Evolutionary conservation across 495 filamentous ascomycete species (phyloP), one percentile per base, ranked within the genome.

Genomic region (Amniculicola lignicola): DNA sequence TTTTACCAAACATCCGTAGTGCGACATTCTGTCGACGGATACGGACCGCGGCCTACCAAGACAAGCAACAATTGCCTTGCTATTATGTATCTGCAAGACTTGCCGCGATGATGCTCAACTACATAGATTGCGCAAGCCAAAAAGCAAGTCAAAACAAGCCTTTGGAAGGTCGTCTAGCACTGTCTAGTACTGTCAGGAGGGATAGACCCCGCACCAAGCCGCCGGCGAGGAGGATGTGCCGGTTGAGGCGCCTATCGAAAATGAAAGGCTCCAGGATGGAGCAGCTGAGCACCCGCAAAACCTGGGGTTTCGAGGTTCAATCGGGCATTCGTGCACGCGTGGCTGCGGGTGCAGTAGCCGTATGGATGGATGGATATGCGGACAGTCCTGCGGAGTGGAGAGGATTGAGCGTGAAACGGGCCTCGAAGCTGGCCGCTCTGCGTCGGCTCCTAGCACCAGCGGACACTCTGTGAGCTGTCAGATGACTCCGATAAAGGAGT

Each of bases 71-170:
- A n/a, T n/a, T n/a, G n/a, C n/a, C n/a, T n/a, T n/a, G n/a, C n/a
- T n/a, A n/a, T n/a, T n/a, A n/a, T n/a, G 29, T 33, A 33, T 9
- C 7, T 33, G 29, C 29, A n/a, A 7, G 29, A 33, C n/a, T 33
- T 33, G 7, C 29, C 9, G 29, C 29, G 29, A n/a, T n/a, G 29
- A n/a, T n/a, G n/a, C n/a, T n/a, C n/a, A n/a, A n/a, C n/a, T n/a
- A 15, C 21, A 11, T 12, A 22, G 15, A 51, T 18, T 15, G 21
- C 6, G 23, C n/a, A 43, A n/a, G 19, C 29, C 21, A 48, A 61
- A 55, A 54, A 25, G 1, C 43, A 59, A 52, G 59, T 56, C 42
- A 15, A 56, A 47, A 61, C 36, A 61, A 61, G 58, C 58, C 27
- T 61, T 51, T 23, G 28, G 1, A 39, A 19, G 44, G 51, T 35